Base-by-base conservation (phyloP, 1,284 basidiomycete genomes). In the Hortiboletus rubellus region DNA sequence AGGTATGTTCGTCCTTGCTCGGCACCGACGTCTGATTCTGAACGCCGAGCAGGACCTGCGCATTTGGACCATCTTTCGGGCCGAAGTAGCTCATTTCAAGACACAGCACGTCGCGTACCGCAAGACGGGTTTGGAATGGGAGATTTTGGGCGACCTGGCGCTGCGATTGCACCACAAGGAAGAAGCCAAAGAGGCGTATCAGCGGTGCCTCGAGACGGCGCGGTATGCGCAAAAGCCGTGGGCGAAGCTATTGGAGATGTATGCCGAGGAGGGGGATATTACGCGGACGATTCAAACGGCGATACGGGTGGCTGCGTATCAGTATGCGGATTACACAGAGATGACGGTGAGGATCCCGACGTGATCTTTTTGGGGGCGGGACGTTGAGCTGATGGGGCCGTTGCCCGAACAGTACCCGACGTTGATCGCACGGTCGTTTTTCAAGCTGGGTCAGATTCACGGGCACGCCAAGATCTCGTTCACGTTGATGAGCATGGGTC, bases 61-160 rank as follows among this genome's bases (percentile, higher is more conserved):
- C n/a, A 92, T 99, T 12, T 99, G 96, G 89, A 99, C 97, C 0
- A 99, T 99, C 69, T 99, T 97, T 87, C 86, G 96, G 22, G 96
- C 97, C 5, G 97, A 99, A 71, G 91, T 98, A n/a, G 94, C 94
- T 1, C 96, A 99, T 71, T 99, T 97, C 83, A 97, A 96, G 71
- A 94, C 92, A 0, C 96, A 98, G 71, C 92, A 96, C 64, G 90
- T 98, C 60, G 94, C 95, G 0, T 99, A 98, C 72, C 86, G 92
- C 61, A 98, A 98, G 79, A 98, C 96, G 0, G 94, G 92, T 0
- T 79, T 94, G 17, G 96, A 99, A 75, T 99, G 97, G 96, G 96
- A 99, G 77, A 98, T 99, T 49, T 80, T 99, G 3, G 97, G 96
- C 34, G 97, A 99, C 69, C 80, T 99, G 9, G 96, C 96, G 1